Evolutionary conservation across 2,329 filamentous ascomycete genomes (phyloP).

Genomic region (Trichoderma polysporum): DNA sequence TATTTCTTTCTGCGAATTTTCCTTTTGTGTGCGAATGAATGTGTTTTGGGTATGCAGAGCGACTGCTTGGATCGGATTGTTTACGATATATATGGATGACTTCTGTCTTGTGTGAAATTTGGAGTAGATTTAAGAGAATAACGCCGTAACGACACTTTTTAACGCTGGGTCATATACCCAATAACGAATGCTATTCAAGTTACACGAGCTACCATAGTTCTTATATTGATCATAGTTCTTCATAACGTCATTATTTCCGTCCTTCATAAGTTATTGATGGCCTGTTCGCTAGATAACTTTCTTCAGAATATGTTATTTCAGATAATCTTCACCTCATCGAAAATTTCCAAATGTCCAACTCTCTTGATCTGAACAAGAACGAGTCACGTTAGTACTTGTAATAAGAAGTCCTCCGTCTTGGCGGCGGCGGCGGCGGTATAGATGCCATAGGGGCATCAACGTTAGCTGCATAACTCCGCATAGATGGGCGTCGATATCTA

Average conservation of each 20-base stretch:
- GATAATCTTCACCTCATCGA: neutral
- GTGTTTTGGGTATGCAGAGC: neutral
- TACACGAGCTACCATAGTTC: neutral
- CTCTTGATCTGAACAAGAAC: neutral
- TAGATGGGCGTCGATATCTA: neutral
- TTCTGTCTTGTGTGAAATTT: neutral
- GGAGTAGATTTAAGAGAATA: neutral
- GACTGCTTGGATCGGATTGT: neutral
- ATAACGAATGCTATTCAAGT: neutral
- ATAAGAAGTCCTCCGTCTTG: constrained; percentile 14
- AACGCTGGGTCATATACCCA: neutral
- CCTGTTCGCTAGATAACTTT: neutral
- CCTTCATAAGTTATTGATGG: neutral
- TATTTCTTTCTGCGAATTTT: neutral
- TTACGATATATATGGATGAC: neutral
- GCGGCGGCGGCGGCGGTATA: neutral
- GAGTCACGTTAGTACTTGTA: constrained; percentile 5
- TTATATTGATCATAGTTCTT: neutral
- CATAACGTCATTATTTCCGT: neutral
- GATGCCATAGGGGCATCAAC: neutral
- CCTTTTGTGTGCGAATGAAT: neutral
- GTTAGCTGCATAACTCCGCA: neutral
- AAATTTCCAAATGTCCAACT: neutral
- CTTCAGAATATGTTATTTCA: neutral
- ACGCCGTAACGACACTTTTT: neutral